Conservation (phyloP, 106 monocot species). For the Narthecium ossifragum region DNA sequence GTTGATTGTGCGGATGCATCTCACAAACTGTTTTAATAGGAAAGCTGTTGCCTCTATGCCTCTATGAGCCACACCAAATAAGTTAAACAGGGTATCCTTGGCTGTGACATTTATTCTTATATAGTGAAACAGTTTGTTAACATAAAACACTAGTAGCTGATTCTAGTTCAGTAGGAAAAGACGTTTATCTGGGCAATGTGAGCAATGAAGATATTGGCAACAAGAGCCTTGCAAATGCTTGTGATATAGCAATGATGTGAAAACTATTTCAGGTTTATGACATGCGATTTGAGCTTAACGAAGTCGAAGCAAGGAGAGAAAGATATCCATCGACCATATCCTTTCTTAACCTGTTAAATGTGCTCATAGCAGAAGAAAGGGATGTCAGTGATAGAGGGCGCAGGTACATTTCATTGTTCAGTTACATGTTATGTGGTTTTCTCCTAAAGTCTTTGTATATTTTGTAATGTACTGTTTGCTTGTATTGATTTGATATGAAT, state of each 20-base stretch:
- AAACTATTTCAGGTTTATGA: constrained; percentile 78
- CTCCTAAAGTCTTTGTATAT: too few relatives aligned
- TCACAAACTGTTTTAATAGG: too few relatives aligned
- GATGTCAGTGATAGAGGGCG: constrained; percentile 73
- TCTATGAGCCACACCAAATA: too few relatives aligned
- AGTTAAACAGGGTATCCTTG: too few relatives aligned
- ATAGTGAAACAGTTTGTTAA: too few relatives aligned
- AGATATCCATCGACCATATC: constrained; percentile 97
- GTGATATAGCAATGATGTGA: neutral
- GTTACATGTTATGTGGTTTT: neutral
- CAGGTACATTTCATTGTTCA: constrained; percentile 35
- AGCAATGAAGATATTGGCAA: too few relatives aligned
- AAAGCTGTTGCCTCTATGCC: too few relatives aligned
- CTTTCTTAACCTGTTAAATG: constrained; percentile 84
- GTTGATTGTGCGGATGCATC: too few relatives aligned
- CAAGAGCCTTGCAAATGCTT: neutral
- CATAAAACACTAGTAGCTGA: too few relatives aligned
- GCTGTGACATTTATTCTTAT: too few relatives aligned
- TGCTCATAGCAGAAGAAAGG: constrained; percentile 78
- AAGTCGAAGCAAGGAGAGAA: constrained; percentile 92
- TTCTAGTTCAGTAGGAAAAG: too few relatives aligned
- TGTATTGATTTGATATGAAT: constrained; percentile 4
- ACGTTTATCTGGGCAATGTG: too few relatives aligned
- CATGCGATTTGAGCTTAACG: constrained; percentile 84
- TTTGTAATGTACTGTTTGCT: neutral